Evolutionary conservation across 176 grass and related monocot genomes (phyloP), one percentile per base, ranked within the genome.

Genomic region (Phyllostachys edulis): DNA sequence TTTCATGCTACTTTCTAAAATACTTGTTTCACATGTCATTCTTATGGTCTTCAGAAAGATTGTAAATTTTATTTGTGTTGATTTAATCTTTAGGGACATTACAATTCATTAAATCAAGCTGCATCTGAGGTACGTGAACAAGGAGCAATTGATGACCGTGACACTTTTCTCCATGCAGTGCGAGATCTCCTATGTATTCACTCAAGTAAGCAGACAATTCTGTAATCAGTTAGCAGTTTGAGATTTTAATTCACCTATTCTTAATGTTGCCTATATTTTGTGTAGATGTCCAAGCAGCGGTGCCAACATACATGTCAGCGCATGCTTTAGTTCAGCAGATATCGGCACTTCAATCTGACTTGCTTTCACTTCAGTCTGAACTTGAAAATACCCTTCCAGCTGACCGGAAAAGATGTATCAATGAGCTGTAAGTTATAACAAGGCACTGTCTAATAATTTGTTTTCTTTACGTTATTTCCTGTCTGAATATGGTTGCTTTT

Each of bases 281-380:
- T 85, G 26, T 66, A 94, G 91, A 94, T 92, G 85, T 86, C 20
- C 91, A 97, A 89, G 78, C 83, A 70, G 67, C 89, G 40, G 82
- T 96, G 75, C 89, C 93, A 78, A 90, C 93, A 61, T 96, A 96
- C 84, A 87, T 99, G 80, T 99, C 93, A 75, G 87, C 93, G 29
- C 93, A 96, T 88, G 96, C 91, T 24, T 92, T 99, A 84, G 89
- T 99, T 90, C 96, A 99, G 80, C 93, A 99, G 88, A 92, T 99
- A 85, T 89, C 85, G 49, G 66, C 82, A 57, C 88, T 96, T 80
- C 93, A 90, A 81, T 96, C 93, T 57, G 92, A 91, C 69, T 96
- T 99, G 88, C 82, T 85, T 20, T 90, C 93, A 84, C 96, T 96
- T 85, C 96, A 94, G 65, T 95, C 89, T 78, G 93, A 99, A 84